These are phyloP conservation scores for Psilocybe cyanescens DNA, from an alignment of 768 basidiomycete species.

Conservation along the genomic window DNA sequence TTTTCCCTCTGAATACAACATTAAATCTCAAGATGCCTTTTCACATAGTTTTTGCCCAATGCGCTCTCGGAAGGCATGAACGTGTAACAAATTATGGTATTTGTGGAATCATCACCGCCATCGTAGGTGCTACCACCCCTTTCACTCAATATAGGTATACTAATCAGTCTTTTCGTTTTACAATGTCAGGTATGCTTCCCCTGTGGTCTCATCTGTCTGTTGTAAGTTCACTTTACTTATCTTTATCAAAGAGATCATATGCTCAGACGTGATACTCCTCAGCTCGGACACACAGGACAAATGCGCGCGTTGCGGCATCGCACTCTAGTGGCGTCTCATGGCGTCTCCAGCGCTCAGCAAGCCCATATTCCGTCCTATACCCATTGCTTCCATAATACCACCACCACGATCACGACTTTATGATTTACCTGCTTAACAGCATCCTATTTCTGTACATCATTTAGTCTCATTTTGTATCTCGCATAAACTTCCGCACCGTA, in stretches of 20 bases:
- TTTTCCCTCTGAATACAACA: background rate
- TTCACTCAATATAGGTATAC: background rate
- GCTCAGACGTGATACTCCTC: background rate
- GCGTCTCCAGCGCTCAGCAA: background rate
- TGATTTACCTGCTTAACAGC: too few species aligned
- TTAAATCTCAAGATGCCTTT: background rate
- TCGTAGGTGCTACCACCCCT: constrained; percentile 20
- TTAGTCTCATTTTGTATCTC: too few species aligned
- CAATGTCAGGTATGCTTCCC: constrained; percentile 25
- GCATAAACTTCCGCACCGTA: too few species aligned
- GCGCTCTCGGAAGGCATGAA: constrained; percentile 26
- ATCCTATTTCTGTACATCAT: too few species aligned
- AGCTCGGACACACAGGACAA: constrained; percentile 16
- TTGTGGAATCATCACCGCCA: constrained; percentile 27
- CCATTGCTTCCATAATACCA: too few species aligned
- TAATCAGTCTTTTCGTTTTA: background rate
- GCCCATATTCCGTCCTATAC: too few species aligned
- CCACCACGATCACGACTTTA: too few species aligned
- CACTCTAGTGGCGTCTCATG: background rate
- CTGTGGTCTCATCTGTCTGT: constrained; percentile 26
- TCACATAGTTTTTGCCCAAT: constrained; percentile 22
- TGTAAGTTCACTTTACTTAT: constrained; percentile 6
- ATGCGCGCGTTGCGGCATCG: constrained; percentile 17
- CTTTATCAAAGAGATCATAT: background rate
- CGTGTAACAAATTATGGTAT: constrained; percentile 25